Evolutionary conservation across 2,329 filamentous ascomycete species (phyloP).

Genomic region (Curvularia lunata): DNA sequence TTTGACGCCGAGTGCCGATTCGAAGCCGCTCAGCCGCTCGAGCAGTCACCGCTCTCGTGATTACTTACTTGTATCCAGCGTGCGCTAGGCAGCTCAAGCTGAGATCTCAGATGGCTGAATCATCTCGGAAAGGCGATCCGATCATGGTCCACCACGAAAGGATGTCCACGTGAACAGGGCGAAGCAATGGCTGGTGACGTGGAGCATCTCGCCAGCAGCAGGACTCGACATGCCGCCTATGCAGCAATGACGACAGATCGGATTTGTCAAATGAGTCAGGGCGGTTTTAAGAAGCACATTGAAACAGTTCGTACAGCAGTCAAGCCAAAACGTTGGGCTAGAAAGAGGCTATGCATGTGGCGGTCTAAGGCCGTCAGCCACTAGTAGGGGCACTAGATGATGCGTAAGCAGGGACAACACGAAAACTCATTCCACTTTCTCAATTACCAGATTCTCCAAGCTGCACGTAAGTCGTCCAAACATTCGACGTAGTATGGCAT

Average conservation of each 20-base stretch:
- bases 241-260: constrained; percentile 2
- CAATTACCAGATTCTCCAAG: not conserved
- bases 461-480: not conserved
- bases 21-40: constrained; percentile 8
- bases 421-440: constrained; percentile 26
- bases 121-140: constrained; percentile 20
- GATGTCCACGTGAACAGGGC: constrained; percentile 15
- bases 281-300: not conserved
- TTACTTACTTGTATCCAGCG: constrained; percentile 28
- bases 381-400: constrained; percentile 6
- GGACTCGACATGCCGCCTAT: constrained; percentile 11
- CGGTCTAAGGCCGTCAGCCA: constrained; percentile 8
- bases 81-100: constrained; percentile 11
- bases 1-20: constrained; percentile 10
- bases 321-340: constrained; percentile 14
- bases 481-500: not conserved
- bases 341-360: constrained; percentile 8
- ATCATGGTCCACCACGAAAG: constrained; percentile 19
- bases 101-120: constrained; percentile 25
- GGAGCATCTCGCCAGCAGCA: constrained; percentile 1
- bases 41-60: constrained; percentile 1
- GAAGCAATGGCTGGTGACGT: constrained; percentile 1
- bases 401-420: constrained; percentile 22
- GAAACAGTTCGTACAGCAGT: not conserved
- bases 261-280: constrained; percentile 12